Base-by-base conservation (phyloP, 2,329 filamentous ascomycete species). In the Ciborinia camelliae region DNA sequence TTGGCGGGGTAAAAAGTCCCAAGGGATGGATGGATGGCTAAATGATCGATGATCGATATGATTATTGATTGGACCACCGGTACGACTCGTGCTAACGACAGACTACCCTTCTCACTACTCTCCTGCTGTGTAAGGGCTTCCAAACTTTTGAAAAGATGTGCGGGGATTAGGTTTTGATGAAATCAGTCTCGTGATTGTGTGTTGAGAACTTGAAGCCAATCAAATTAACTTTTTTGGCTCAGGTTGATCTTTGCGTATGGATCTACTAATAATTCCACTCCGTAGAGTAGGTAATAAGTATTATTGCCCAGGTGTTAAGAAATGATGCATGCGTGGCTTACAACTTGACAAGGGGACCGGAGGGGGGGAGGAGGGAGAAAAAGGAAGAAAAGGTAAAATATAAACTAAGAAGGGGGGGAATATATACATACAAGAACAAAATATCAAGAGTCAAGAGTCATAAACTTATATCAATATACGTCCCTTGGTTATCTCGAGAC, bases 1-100 rank as follows among this genome's bases (percentile, higher is more conserved):
- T 65, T 71, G 70, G 70, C 66, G 69, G 69, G 69, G 69, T 71
- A 71, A 68, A 53, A 58, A 35, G 20, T 45, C 32, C 23, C 26
- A 50, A 53, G 64, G n/a, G 60, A 59, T 43, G 65, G 48, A 53
- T 62, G n/a, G 60, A 59, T 43, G 65, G 48, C 20, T 62, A 52
- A 53, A 48, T 64, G 61, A 62, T 45, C 26, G 53, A 53, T 53
- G 35, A 54, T 62, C 35, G 48, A 50, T 45, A 35, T 53, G 47
- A 28, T 47, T 51, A n/a, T 58, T 62, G 50, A 45, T 61, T 65
- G 48, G 52, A 41, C n/a, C n/a, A n/a, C n/a, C n/a, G n/a, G n/a
- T 68, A 62, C 67, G 68, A 71, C 69, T 71, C 70, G 68, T 65
- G 63, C 48, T 58, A 32, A 63, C 43, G 35, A 23, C 47, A 28